These are phyloP conservation scores for Hippophae tibetana DNA, from an alignment of 306 rosid species.

Conservation along the genomic window DNA sequence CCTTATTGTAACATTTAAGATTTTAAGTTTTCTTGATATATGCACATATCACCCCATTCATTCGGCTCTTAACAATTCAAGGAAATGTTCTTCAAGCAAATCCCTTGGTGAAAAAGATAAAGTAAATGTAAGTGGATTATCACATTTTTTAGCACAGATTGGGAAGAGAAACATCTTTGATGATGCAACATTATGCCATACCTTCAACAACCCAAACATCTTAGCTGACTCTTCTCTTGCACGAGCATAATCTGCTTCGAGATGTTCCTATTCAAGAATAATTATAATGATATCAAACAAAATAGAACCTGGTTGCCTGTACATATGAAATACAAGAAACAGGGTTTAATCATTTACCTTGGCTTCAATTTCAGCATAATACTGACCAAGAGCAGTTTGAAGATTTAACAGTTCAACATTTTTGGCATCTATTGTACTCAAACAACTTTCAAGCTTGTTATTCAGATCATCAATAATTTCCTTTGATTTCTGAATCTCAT, in stretches of 20 bases:
- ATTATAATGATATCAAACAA: not conserved
- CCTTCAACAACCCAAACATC: conserved; percentile 56
- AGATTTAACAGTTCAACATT: conserved; percentile 76
- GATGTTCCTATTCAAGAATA: conserved; percentile 51
- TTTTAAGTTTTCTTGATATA: no score
- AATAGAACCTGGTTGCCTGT: no score
- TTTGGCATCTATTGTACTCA: conserved; percentile 68
- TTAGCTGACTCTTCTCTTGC: conserved; percentile 67
- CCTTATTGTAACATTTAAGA: no score
- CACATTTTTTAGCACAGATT: no score
- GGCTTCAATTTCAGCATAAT: conserved; percentile 97
- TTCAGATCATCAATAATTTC: conserved; percentile 67
- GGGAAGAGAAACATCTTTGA: conserved; percentile 1
- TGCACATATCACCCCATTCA: no score
- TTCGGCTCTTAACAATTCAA: no score
- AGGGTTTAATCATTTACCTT: conserved; percentile 48
- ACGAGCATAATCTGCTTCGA: conserved; percentile 66
- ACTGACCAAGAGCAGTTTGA: conserved; percentile 97
- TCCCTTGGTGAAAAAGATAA: no score
- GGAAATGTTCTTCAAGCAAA: no score
- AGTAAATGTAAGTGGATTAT: no score
- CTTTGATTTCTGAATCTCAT: conserved; percentile 55
- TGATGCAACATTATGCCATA: conserved; percentile 21
- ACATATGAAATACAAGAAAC: conserved; percentile 1
- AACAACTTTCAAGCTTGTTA: conserved; percentile 58